Percentiles rank a stretch among this genome's conserved stretches.
Conservation (phyloP, 179 eudicot genomes). For the Gypsophila paniculata region DNA sequence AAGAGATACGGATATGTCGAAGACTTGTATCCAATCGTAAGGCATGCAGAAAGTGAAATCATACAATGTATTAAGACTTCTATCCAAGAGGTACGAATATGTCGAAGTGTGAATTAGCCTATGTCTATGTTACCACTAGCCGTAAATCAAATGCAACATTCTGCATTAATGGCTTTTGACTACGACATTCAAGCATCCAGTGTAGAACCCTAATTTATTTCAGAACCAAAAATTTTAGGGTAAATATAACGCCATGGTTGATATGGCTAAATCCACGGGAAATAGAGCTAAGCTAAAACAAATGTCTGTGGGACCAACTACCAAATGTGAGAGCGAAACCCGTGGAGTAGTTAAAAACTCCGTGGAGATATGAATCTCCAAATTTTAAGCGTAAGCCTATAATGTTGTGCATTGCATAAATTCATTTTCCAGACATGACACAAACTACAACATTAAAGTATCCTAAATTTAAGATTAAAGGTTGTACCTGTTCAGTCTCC, state of each 20-base stretch:
- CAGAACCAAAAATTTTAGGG: no score
- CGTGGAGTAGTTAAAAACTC: no score
- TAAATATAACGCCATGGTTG: no score
- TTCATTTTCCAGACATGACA: neutral
- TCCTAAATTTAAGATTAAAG: constrained; percentile 3
- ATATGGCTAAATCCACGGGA: no score
- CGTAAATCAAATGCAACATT: neutral
- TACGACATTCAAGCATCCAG: no score
- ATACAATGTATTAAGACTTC: neutral
- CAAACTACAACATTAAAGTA: neutral
- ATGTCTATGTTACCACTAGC: neutral
- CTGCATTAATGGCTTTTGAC: neutral
- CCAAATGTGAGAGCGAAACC: neutral
- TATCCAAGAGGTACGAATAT: neutral
- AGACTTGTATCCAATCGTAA: no score
- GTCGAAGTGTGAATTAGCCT: neutral
- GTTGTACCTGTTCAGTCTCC: constrained; percentile 36
- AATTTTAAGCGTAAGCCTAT: neutral
- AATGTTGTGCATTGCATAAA: neutral
- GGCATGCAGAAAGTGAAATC: neutral
- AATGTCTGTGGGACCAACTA: no score
- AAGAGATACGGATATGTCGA: no score
- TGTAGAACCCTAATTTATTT: no score
- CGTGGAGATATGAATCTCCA: no score
- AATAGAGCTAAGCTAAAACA: no score